A percentile compares a stretch with the other conserved stretches of the same genome.
Evolutionary conservation across 2,329 filamentous ascomycete genomes (phyloP).

Genomic region (Paraphaeosphaeria sporulosa): DNA sequence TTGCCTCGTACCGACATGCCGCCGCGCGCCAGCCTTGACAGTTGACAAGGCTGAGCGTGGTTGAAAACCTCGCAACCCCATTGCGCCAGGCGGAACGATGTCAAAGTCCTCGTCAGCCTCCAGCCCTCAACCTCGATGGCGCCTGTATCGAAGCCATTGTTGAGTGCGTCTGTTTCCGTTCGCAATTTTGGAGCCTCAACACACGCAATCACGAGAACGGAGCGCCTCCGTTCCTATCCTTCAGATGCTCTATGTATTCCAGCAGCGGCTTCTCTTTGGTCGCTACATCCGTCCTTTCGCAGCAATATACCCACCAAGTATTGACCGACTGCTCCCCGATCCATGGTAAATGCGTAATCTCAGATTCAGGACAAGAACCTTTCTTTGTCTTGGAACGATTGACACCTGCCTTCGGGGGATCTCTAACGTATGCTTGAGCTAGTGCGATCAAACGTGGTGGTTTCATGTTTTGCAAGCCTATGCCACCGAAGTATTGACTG

Average conservation of each 20-base stretch:
- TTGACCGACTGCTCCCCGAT: neutral
- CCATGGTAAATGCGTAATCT: slow-evolving; percentile 1
- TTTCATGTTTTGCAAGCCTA: neutral
- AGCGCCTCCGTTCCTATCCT: neutral
- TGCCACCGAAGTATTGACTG: slow-evolving; percentile 1
- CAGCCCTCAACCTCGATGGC: too few relatives aligned
- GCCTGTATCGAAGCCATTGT: neutral
- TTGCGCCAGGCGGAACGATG: too few relatives aligned
- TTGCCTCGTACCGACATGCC: neutral
- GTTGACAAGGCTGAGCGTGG: too few relatives aligned
- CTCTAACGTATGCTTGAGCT: slow-evolving; percentile 3
- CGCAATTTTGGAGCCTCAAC: neutral
- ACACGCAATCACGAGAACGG: neutral
- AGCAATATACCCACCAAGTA: slow-evolving; percentile 5
- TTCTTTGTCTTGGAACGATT: too few relatives aligned
- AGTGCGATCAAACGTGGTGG: neutral
- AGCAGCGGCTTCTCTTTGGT: neutral
- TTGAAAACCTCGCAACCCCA: too few relatives aligned
- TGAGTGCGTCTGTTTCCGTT: neutral
- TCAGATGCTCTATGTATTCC: slow-evolving; percentile 5
- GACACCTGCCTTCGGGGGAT: neutral
- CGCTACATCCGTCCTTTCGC: neutral
- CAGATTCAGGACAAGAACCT: neutral
- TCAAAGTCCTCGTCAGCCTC: too few relatives aligned
- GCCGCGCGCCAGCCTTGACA: neutral